These are phyloP conservation scores for Calonectria pauciramosa DNA, from an alignment of 2,329 filamentous ascomycete species.

Conservation along the genomic window DNA sequence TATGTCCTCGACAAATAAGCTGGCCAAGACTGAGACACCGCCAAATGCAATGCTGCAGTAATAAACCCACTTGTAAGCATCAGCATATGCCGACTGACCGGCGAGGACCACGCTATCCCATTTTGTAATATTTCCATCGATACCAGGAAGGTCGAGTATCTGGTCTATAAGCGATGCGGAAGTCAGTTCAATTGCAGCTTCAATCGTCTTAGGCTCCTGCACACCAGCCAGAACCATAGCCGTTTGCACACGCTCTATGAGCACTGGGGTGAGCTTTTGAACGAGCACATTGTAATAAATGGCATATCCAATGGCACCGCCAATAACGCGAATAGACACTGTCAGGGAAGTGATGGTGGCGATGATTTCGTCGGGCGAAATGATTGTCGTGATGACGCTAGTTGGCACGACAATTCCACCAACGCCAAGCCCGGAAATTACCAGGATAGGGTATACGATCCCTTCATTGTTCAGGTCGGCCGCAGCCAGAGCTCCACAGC, in stretches of 20 bases:
- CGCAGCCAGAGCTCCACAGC: neutral
- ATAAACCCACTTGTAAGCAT: neutral
- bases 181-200: neutral
- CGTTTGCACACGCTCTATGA: neutral
- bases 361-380: slow-evolving; percentile 13
- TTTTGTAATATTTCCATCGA: neutral
- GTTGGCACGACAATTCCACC: slow-evolving; percentile 15
- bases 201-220: neutral
- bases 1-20: neutral
- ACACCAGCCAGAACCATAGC: neutral
- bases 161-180: neutral
- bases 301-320: neutral
- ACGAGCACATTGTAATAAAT: neutral
- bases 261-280: neutral
- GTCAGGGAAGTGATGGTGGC: slow-evolving; percentile 9
- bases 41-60: neutral
- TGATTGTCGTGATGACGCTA: slow-evolving; percentile 15
- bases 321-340: neutral
- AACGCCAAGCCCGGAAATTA: slow-evolving; percentile 2
- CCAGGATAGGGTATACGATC: slow-evolving; percentile 2
- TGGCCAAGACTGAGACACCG: neutral
- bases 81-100: neutral
- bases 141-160: neutral
- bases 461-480: neutral
- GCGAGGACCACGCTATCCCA: neutral